Conservation (phyloP, 352 stramenopile species). For the Phytophthora megakarya region DNA sequence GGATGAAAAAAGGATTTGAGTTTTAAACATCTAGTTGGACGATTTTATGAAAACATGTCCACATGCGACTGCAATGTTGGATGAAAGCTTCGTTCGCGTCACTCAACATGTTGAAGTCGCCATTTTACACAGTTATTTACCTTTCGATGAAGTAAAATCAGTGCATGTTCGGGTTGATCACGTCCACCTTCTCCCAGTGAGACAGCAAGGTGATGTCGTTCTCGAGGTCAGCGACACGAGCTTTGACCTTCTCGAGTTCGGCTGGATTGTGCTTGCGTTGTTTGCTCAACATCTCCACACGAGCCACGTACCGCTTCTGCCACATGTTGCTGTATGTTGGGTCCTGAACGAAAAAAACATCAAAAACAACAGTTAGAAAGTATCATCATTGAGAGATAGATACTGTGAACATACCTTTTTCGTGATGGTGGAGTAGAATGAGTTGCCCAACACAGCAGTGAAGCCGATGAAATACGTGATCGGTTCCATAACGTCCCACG, state of each 20-base stretch:
- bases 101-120: neutral
- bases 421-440: conserved; percentile 81
- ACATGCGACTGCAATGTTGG: conserved; percentile 1
- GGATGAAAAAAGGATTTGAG: conserved; percentile 14
- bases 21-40: conserved; percentile 1
- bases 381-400: neutral
- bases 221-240: conserved; percentile 57
- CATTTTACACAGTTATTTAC: neutral
- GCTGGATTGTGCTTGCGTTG: conserved; percentile 57
- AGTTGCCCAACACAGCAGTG: conserved; percentile 78
- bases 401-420: conserved; percentile 59
- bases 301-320: conserved; percentile 67
- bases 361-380: neutral
- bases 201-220: conserved; percentile 64
- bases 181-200: conserved; percentile 54
- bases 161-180: conserved; percentile 14
- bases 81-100: conserved; percentile 34
- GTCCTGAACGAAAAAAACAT: conserved; percentile 42
- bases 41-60: conserved; percentile 26
- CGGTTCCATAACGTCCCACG: conserved; percentile 90
- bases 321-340: conserved; percentile 86
- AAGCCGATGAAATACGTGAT: conserved; percentile 92
- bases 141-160: conserved; percentile 12
- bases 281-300: conserved; percentile 47
- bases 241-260: conserved; percentile 50